Percentiles rank a stretch among this genome's conserved stretches.
phyloP scores from a whole-genome alignment of 2,329 filamentous ascomycete species.

The Cryphonectria parasitica region DNA sequence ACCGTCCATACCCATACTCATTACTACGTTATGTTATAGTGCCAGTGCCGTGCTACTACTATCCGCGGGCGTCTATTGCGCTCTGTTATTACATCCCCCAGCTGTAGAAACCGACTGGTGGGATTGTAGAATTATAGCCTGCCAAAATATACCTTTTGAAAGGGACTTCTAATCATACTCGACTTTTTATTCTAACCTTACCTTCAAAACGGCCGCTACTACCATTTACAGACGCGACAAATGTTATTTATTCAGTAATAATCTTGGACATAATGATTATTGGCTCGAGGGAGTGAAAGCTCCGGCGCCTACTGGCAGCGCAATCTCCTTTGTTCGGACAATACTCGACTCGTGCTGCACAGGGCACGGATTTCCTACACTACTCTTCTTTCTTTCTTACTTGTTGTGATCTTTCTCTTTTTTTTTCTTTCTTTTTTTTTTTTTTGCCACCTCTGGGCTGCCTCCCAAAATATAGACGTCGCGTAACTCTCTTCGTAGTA shows the following conservation, averaged over 20 bases:
- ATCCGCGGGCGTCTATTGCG: neutral
- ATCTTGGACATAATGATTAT: constrained; percentile 1
- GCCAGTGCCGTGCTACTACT: too few species aligned
- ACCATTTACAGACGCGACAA: neutral
- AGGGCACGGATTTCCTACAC: neutral
- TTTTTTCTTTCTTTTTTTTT: neutral
- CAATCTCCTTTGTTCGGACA: neutral
- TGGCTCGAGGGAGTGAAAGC: neutral
- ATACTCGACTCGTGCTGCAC: neutral
- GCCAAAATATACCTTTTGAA: neutral
- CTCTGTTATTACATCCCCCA: neutral
- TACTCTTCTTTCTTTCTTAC: neutral
- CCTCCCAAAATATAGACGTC: neutral
- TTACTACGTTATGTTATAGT: neutral
- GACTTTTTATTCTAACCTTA: neutral
- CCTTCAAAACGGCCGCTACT: neutral
- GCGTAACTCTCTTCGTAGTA: neutral
- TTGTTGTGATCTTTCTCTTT: neutral
- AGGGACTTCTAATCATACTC: neutral
- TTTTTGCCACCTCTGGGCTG: constrained; percentile 2
- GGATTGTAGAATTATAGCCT: neutral
- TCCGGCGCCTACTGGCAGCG: neutral
- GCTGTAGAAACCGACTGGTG: constrained; percentile 3
- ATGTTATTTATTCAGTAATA: neutral
- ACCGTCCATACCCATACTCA: neutral